These are phyloP conservation scores for Syncephalis plumigaleata DNA, from an alignment of 371 early-diverging fungal species.

Conservation along the genomic window DNA sequence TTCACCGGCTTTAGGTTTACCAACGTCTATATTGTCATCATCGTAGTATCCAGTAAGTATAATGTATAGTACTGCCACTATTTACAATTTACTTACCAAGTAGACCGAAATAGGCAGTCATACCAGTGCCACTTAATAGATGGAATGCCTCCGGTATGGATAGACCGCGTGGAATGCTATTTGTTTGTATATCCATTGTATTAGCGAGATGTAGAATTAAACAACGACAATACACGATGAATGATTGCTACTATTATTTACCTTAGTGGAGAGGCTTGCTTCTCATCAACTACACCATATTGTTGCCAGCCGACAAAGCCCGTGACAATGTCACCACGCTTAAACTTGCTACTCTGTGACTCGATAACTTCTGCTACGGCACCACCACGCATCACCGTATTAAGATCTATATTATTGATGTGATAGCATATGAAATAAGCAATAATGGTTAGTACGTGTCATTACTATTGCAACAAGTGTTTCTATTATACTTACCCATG, in stretches of 20 bases:
- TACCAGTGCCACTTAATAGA: conserved; percentile 33
- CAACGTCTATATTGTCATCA: too few relatives aligned
- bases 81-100: too few relatives aligned
- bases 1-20: conserved; percentile 39
- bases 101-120: conserved; percentile 49
- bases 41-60: too few relatives aligned
- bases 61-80: too few relatives aligned
- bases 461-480: too few relatives aligned
- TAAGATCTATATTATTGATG: too few relatives aligned
- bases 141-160: conserved; percentile 3
- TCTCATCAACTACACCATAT: conserved; percentile 19
- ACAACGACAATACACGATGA: background rate
- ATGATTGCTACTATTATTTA: conserved; percentile 15
- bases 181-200: background rate
- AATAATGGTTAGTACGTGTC: too few relatives aligned
- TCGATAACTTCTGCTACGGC: conserved; percentile 28
- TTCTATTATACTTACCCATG: too few relatives aligned
- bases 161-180: background rate
- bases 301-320: conserved; percentile 27
- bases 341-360: conserved; percentile 18
- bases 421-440: too few relatives aligned
- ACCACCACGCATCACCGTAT: conserved; percentile 25
- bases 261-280: conserved; percentile 14
- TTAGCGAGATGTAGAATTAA: too few relatives aligned
- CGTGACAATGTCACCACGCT: conserved; percentile 22